A percentile compares a stretch with the other conserved stretches of the same genome.
Conservation (phyloP, 129 eudicot species). For the Rutidosis leptorrhynchoides region DNA sequence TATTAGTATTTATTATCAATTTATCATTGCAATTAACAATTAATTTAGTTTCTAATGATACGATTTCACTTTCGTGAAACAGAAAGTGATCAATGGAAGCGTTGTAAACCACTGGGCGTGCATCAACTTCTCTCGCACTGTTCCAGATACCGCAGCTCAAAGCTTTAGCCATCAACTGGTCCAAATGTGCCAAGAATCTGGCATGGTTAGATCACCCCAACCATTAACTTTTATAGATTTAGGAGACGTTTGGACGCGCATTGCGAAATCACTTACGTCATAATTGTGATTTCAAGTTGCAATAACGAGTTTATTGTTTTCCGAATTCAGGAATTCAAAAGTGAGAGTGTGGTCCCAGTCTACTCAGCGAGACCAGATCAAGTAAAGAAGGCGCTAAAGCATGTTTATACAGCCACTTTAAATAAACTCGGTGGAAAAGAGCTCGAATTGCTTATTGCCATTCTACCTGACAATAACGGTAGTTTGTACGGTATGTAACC, state of each 20-base stretch:
- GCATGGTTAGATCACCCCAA: constrained; percentile 46
- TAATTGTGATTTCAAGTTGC: background rate
- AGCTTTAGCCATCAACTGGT: constrained; percentile 65
- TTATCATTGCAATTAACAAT: background rate
- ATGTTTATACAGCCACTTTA: constrained; percentile 45
- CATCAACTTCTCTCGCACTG: constrained; percentile 64
- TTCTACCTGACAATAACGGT: constrained; percentile 78
- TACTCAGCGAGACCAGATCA: constrained; percentile 67
- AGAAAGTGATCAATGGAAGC: constrained; percentile 81
- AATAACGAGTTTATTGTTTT: background rate
- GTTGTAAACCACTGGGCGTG: constrained; percentile 68
- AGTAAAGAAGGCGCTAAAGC: constrained; percentile 60
- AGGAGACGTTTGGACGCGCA: too few relatives aligned
- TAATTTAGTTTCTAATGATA: background rate
- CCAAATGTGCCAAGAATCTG: constrained; percentile 67
- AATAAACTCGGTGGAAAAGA: constrained; percentile 57
- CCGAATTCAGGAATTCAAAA: constrained; percentile 51
- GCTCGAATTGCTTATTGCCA: constrained; percentile 66
- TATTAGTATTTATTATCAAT: background rate
- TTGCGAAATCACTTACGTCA: background rate
- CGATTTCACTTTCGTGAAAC: constrained; percentile 15
- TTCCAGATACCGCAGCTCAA: constrained; percentile 54
- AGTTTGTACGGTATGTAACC: constrained; percentile 55
- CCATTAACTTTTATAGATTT: background rate
- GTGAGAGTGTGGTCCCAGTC: constrained; percentile 59